Evolutionary conservation across 805 yeast genomes (phyloP).

Genomic region (Isabelozyma pseudorhagii): DNA sequence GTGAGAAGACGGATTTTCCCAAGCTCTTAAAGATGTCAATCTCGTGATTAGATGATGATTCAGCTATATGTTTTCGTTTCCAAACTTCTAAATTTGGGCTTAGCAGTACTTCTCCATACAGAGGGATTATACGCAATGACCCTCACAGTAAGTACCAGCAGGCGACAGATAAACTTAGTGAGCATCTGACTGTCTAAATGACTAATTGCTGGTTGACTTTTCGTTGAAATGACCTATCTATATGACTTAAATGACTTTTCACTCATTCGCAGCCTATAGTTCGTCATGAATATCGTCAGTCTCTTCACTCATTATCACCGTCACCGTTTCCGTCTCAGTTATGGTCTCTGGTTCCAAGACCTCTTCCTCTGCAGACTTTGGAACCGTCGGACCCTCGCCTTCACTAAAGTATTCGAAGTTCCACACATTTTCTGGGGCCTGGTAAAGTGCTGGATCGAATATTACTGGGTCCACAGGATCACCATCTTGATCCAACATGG

Average conservation of each 20-base stretch:
- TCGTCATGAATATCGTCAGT: not conserved
- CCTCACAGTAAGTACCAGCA: too few relatives aligned
- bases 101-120: too few relatives aligned
- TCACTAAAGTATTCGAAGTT: conserved; percentile 20
- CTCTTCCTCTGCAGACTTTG: not conserved
- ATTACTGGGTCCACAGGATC: conserved; percentile 15
- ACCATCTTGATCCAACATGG: conserved; percentile 29
- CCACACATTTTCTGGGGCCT: conserved; percentile 23
- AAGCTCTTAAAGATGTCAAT: too few relatives aligned
- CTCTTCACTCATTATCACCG: not conserved
- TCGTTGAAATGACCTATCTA: too few relatives aligned
- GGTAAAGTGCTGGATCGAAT: conserved; percentile 5
- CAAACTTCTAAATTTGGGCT: too few relatives aligned
- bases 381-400: not conserved
- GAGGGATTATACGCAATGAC: too few relatives aligned
- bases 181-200: too few relatives aligned
- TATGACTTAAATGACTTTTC: not conserved
- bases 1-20: too few relatives aligned
- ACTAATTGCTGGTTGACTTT: too few relatives aligned
- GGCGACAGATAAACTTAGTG: too few relatives aligned
- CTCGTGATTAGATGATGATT: too few relatives aligned
- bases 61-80: too few relatives aligned
- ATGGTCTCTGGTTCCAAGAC: not conserved
- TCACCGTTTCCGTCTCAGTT: not conserved
- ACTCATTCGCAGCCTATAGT: not conserved